Evolutionary conservation across 2,329 filamentous ascomycete genomes (phyloP), one percentile per base, ranked within the genome.

Genomic region (Xylaria sp.): DNA sequence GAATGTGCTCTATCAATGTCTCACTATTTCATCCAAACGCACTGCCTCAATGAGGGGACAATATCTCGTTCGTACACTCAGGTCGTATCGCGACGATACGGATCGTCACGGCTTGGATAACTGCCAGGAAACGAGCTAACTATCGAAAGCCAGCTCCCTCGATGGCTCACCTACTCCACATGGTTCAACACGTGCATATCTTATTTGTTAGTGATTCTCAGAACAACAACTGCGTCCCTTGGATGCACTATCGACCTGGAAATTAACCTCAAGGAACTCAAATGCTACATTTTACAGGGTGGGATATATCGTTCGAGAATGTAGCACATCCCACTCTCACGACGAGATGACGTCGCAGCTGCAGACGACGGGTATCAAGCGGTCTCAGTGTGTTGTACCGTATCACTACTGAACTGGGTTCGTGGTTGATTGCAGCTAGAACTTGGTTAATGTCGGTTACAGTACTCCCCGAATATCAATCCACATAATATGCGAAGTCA

Each of bases 391-490:
- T 56, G 31, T 34, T 44, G 12, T 10, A 10, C 13, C 8, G 48
- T 59, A 20, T 18, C 10, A 39, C 39, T 23, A 18, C 23, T 15
- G 41, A 15, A 37, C 20, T 15, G 5, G 28, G 10, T 18, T 58
- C 15, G 10, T 23, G 15, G 31, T 46, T 31, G 41, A 34, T 44
- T 51, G 34, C n/a, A 41, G 9, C 13, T 20, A 13, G n/a, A 13
- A 1, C 28, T 68, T 28, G 31, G 44, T 34, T 20, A 15, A 59
- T 46, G 31, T 44, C 13, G 10, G 12, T 28, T 4, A 50, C 15
- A 8, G 69, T 70, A 63, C 44, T 51, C 69, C 31, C 66, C 69
- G 69, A 66, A 25, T 39, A 23, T 5, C 13, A 55, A 59, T 20
- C 12, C 46, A 65, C 56, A 28, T 15, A 25, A 9, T 28, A 7